A percentile compares a stretch with the other conserved stretches of the same genome.
Conservation (phyloP, 768 basidiomycete species). For the Daedaleopsis nitida region DNA sequence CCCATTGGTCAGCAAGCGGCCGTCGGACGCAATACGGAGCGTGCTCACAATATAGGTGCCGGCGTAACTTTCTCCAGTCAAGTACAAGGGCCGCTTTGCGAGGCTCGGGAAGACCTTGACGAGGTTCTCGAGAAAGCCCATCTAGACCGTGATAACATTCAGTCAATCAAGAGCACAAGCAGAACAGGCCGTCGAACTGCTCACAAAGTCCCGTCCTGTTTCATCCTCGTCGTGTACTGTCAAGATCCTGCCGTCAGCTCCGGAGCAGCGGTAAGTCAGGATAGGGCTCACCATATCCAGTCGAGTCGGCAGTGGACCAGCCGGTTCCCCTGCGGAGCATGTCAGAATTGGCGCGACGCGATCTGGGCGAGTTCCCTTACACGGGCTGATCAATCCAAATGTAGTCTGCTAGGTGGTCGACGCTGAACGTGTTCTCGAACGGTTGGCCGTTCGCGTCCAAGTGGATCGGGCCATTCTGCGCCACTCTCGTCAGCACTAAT, state of each 20-base stretch:
- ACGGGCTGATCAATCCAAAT: conserved; percentile 80
- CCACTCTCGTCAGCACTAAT: neutral
- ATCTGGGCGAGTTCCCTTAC: conserved; percentile 27
- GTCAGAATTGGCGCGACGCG: neutral
- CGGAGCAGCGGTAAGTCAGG: neutral
- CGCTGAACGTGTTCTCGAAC: conserved; percentile 54
- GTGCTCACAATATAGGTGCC: conserved; percentile 63
- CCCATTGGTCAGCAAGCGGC: neutral
- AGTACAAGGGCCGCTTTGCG: conserved; percentile 62
- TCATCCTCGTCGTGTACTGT: conserved; percentile 54
- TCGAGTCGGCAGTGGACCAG: conserved; percentile 62
- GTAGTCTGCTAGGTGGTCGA: conserved; percentile 63
- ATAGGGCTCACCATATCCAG: conserved; percentile 48
- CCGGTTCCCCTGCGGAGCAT: conserved; percentile 51
- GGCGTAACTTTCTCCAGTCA: conserved; percentile 77
- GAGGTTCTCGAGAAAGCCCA: conserved; percentile 71
- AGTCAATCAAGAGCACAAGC: neutral
- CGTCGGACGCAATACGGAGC: neutral
- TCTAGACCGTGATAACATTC: conserved; percentile 38
- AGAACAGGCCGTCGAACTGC: conserved; percentile 20
- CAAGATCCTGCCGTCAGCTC: neutral
- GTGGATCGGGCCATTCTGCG: conserved; percentile 70
- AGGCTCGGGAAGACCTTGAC: conserved; percentile 76
- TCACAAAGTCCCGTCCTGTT: conserved; percentile 54
- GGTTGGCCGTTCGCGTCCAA: conserved; percentile 53